Conservation (phyloP, 2,329 filamentous ascomycete genomes). For the Colletotrichum sp. region DNA sequence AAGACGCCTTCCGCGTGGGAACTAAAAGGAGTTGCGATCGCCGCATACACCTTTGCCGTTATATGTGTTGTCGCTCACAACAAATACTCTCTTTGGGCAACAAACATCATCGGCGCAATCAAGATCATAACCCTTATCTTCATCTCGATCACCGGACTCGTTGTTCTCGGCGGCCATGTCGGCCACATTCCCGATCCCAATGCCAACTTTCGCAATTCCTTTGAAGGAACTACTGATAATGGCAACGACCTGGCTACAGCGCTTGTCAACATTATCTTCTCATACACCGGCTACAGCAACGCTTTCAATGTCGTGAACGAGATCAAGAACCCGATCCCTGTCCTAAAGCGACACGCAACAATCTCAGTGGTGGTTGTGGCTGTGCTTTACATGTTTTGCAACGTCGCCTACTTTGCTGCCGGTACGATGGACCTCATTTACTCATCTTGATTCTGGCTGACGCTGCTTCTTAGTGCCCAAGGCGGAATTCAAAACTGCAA, state of each 20-base stretch:
- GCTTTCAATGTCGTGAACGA: slow-evolving; percentile 68
- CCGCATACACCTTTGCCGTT: slow-evolving; percentile 64
- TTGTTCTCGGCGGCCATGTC: slow-evolving; percentile 54
- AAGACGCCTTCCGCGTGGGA: slow-evolving; percentile 61
- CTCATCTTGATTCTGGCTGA: neutral
- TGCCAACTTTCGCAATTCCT: slow-evolving; percentile 39
- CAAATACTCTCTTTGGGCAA: slow-evolving; percentile 58
- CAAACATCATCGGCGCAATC: slow-evolving; percentile 61
- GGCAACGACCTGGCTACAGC: slow-evolving; percentile 48
- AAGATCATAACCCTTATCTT: slow-evolving; percentile 70
- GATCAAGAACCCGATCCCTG: slow-evolving; percentile 63
- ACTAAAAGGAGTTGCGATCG: slow-evolving; percentile 69
- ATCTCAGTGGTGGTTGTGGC: slow-evolving; percentile 56
- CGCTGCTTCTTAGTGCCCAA: slow-evolving; percentile 45
- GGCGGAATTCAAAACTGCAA: slow-evolving; percentile 53
- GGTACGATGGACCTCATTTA: neutral
- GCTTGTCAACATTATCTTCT: slow-evolving; percentile 63
- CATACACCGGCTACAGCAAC: slow-evolving; percentile 62
- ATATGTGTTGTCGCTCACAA: slow-evolving; percentile 60
- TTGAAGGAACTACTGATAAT: slow-evolving; percentile 37
- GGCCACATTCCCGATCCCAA: slow-evolving; percentile 32
- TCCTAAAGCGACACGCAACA: slow-evolving; percentile 55
- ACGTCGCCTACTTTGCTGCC: slow-evolving; percentile 63
- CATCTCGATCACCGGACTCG: slow-evolving; percentile 64
- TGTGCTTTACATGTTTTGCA: slow-evolving; percentile 61